A percentile compares a stretch with the other conserved stretches of the same genome.
Conservation (phyloP, 768 basidiomycete genomes). For the Collybia sordida region DNA sequence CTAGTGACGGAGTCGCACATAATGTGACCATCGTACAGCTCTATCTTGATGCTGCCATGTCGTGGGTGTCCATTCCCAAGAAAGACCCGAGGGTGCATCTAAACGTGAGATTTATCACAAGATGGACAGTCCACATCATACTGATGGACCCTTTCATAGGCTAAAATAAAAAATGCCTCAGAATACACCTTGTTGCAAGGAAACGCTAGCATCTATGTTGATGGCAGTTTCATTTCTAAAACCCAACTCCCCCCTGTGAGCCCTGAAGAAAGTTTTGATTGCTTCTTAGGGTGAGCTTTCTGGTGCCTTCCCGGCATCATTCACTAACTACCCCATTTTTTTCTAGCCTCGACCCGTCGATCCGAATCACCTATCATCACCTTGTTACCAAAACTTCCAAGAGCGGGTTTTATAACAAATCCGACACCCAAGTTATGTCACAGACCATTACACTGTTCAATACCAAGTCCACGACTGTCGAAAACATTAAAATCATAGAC, state of each 20-base stretch:
- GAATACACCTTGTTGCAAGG: constrained; percentile 53
- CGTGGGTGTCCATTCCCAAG: constrained; percentile 43
- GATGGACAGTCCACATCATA: constrained; percentile 17
- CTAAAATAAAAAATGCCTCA: constrained; percentile 51
- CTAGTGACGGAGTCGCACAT: constrained; percentile 37
- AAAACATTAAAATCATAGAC: constrained; percentile 31
- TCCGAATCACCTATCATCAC: constrained; percentile 40
- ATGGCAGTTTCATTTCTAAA: constrained; percentile 55
- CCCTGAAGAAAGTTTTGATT: constrained; percentile 44
- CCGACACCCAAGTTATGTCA: constrained; percentile 26
- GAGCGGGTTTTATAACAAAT: constrained; percentile 33
- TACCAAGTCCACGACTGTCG: constrained; percentile 27
- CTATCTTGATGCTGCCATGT: constrained; percentile 35
- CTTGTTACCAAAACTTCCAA: constrained; percentile 30
- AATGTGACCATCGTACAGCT: constrained; percentile 41
- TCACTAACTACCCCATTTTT: background rate
- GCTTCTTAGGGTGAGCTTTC: constrained; percentile 39
- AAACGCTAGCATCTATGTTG: constrained; percentile 49
- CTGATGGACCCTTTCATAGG: constrained; percentile 26
- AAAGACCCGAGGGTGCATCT: constrained; percentile 27
- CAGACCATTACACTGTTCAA: constrained; percentile 40
- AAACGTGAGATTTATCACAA: constrained; percentile 38
- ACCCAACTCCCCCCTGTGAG: constrained; percentile 40
- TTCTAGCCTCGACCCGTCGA: constrained; percentile 36
- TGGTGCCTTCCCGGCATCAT: background rate